These are phyloP conservation scores for Termitomyces sp. DNA, from an alignment of 768 basidiomycete genomes.

Conservation along the genomic window DNA sequence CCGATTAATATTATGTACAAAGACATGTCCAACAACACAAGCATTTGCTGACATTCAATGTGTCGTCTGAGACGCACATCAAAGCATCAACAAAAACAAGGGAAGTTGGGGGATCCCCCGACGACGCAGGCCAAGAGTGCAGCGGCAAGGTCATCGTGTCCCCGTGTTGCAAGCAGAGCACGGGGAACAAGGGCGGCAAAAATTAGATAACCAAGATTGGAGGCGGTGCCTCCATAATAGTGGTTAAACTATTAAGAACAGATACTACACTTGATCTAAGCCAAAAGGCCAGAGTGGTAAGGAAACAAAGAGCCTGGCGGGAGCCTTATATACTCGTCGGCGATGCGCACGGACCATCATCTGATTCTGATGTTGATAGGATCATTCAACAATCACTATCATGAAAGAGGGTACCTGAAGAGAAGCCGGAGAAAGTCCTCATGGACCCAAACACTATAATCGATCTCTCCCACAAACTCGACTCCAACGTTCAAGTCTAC, in stretches of 20 bases:
- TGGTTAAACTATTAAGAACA: conserved; percentile 86
- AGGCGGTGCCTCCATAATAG: conserved; percentile 52
- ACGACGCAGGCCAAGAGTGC: conserved; percentile 60
- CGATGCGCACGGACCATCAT: conserved; percentile 14
- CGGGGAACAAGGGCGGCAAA: conserved; percentile 42
- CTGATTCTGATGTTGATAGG: not conserved
- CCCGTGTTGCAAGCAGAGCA: conserved; percentile 57
- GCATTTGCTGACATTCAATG: conserved; percentile 10
- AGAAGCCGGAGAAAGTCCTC: not conserved
- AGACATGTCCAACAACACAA: not conserved
- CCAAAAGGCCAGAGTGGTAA: conserved; percentile 92
- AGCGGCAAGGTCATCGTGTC: conserved; percentile 51
- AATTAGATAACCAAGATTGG: conserved; percentile 53
- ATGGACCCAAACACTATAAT: conserved; percentile 24
- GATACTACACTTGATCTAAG: conserved; percentile 98
- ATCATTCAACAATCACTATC: not conserved
- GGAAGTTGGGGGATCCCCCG: conserved; percentile 40
- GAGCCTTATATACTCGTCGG: conserved; percentile 1
- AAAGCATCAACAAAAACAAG: conserved; percentile 12
- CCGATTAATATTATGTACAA: not conserved
- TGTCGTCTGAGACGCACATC: conserved; percentile 2
- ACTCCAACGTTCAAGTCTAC: conserved; percentile 40
- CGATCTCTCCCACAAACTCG: conserved; percentile 51
- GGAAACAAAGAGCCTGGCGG: conserved; percentile 16
- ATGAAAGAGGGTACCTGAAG: not conserved